These are phyloP conservation scores for Aureobasidium melanogenum DNA, from an alignment of 2,329 filamentous ascomycete genomes.

Conservation along the genomic window DNA sequence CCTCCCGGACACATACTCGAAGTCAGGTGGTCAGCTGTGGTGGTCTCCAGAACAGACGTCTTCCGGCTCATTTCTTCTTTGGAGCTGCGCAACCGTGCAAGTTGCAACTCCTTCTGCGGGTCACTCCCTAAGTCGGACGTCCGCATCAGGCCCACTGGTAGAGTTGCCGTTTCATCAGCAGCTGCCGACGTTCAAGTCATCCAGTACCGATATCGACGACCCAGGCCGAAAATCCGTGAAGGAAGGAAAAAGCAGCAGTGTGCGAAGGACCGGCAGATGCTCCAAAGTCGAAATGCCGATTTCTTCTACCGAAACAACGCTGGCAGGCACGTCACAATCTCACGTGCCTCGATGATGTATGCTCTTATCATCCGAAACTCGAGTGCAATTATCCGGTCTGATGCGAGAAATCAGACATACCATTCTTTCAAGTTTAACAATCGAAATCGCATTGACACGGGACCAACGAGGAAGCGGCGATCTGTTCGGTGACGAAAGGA, in stretches of 20 bases:
- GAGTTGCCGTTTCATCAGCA: background rate
- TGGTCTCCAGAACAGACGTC: background rate
- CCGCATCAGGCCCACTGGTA: background rate
- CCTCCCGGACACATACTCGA: background rate
- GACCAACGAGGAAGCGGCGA: background rate
- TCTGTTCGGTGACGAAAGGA: background rate
- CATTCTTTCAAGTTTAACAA: background rate
- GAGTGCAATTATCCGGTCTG: background rate
- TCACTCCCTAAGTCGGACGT: background rate
- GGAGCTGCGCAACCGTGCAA: background rate
- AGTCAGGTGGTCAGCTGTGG: background rate
- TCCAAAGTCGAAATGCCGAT: background rate
- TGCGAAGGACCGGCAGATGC: constrained; percentile 5
- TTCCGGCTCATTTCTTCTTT: background rate
- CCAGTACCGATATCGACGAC: background rate
- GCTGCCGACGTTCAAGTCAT: background rate
- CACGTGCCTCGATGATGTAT: background rate
- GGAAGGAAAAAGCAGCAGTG: background rate
- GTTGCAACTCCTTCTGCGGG: too few relatives aligned
- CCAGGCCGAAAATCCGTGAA: constrained; percentile 1
- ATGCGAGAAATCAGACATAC: background rate
- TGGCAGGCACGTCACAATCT: background rate
- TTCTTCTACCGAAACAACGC: constrained; percentile 2
- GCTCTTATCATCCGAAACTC: background rate
- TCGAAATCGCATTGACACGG: background rate